phyloP scores from a whole-genome alignment of 129 eudicot species.

The Apium graveolens region DNA sequence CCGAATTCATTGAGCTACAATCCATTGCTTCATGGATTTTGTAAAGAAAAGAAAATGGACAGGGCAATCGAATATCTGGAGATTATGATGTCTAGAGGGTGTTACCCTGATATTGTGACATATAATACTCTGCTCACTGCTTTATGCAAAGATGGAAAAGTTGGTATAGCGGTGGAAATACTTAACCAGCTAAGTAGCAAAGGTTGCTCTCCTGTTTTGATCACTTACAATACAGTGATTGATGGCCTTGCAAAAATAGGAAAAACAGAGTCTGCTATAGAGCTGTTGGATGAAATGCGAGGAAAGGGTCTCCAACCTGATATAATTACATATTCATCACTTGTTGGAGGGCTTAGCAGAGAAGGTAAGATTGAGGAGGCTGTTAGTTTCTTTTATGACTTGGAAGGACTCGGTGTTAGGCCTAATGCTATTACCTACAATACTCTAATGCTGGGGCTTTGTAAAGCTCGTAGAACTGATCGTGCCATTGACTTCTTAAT shows the following conservation, averaged over 20 bases:
- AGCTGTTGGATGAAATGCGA: slow-evolving; percentile 61
- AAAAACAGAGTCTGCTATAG: slow-evolving; percentile 50
- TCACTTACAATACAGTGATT: slow-evolving; percentile 78
- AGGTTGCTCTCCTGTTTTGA: slow-evolving; percentile 77
- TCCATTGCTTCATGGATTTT: slow-evolving; percentile 72
- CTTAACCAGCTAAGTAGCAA: slow-evolving; percentile 56
- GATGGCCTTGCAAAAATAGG: slow-evolving; percentile 70
- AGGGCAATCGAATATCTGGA: slow-evolving; percentile 73
- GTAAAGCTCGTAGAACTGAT: slow-evolving; percentile 67
- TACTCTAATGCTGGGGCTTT: slow-evolving; percentile 65
- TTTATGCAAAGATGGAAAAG: slow-evolving; percentile 81
- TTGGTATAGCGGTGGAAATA: slow-evolving; percentile 60
- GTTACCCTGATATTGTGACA: slow-evolving; percentile 79
- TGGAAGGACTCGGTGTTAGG: slow-evolving; percentile 51
- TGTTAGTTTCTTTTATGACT: slow-evolving; percentile 45
- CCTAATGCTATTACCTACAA: slow-evolving; percentile 65
- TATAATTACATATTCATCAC: slow-evolving; percentile 54
- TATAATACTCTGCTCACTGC: slow-evolving; percentile 71
- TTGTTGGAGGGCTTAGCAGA: slow-evolving; percentile 65
- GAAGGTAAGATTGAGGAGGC: slow-evolving; percentile 83
- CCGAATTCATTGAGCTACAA: slow-evolving; percentile 80
- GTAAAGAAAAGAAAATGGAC: slow-evolving; percentile 84
- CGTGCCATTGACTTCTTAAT: slow-evolving; percentile 75
- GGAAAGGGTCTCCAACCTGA: slow-evolving; percentile 72
- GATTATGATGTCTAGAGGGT: slow-evolving; percentile 66